phyloP scores from a whole-genome alignment of 306 rosid species.

The Citrullus amarus region DNA sequence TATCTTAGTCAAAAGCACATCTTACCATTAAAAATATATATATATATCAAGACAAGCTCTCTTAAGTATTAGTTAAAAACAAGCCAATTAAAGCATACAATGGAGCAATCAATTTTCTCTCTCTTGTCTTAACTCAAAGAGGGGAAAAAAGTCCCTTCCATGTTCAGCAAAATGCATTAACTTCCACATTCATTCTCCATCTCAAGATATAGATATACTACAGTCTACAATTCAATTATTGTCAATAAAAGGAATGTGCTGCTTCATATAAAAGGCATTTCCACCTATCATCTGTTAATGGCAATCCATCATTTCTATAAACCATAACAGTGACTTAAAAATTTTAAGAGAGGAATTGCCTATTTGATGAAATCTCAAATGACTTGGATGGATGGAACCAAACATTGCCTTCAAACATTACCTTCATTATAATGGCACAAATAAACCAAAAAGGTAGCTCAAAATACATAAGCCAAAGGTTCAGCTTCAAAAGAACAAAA shows the following conservation, averaged over 20 bases:
- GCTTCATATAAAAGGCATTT: background rate
- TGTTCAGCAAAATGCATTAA: no score
- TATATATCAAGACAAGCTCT: no score
- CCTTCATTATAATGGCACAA: background rate
- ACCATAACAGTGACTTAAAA: background rate
- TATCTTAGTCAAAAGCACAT: no score
- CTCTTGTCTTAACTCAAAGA: no score
- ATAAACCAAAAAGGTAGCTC: background rate
- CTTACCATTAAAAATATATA: no score
- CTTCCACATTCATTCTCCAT: background rate
- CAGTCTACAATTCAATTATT: background rate
- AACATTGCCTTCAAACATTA: background rate
- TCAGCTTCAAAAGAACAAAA: background rate
- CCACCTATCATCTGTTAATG: background rate
- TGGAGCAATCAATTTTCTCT: no score
- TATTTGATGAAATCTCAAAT: background rate
- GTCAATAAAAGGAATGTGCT: background rate
- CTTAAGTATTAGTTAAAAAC: no score
- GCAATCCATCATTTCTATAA: background rate
- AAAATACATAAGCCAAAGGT: conserved; percentile 5
- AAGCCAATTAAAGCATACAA: no score
- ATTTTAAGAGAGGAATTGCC: background rate
- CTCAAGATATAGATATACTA: background rate
- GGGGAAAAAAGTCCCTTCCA: no score
- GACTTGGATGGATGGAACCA: background rate